phyloP scores from a whole-genome alignment of 768 basidiomycete genomes.

The Leccinum rimulosum region DNA sequence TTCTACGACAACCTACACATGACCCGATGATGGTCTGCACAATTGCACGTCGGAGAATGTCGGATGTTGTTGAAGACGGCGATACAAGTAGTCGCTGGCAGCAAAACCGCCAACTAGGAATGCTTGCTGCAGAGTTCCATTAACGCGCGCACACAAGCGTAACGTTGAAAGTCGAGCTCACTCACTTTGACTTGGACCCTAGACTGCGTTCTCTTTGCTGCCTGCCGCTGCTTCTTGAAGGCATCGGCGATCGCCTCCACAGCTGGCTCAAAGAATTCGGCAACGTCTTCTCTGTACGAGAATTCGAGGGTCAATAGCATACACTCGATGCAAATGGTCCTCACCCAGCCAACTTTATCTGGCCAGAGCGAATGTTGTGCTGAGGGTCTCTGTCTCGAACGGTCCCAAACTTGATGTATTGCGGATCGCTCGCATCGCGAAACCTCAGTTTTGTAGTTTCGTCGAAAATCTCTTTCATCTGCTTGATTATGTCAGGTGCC shows the following conservation, averaged over 20 bases:
- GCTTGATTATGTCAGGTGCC: constrained; percentile 27
- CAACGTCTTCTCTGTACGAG: constrained; percentile 33
- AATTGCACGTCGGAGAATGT: constrained; percentile 37
- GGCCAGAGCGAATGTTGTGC: constrained; percentile 35
- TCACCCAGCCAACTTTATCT: constrained; percentile 38
- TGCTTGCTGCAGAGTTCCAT: constrained; percentile 25
- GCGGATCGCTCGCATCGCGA: constrained; percentile 32
- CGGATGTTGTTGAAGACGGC: constrained; percentile 37
- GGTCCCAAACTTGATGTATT: constrained; percentile 40
- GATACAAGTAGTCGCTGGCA: constrained; percentile 45
- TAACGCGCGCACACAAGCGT: background rate
- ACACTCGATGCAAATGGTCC: background rate
- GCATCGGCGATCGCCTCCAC: constrained; percentile 35
- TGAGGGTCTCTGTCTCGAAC: constrained; percentile 33
- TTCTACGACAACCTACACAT: constrained; percentile 35
- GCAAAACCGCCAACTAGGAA: constrained; percentile 53
- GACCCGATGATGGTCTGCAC: constrained; percentile 43
- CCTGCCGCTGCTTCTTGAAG: constrained; percentile 29
- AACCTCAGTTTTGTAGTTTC: constrained; percentile 38
- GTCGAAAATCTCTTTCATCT: constrained; percentile 37
- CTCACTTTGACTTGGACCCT: constrained; percentile 27
- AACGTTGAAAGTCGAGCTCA: background rate
- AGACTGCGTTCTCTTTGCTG: constrained; percentile 11
- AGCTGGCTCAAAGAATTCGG: constrained; percentile 42
- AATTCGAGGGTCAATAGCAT: background rate